Percentiles rank a stretch among this genome's conserved stretches.
These are phyloP conservation scores for Aspergillus novofumigatus DNA, from an alignment of 2,329 filamentous ascomycete genomes.

Conservation along the genomic window DNA sequence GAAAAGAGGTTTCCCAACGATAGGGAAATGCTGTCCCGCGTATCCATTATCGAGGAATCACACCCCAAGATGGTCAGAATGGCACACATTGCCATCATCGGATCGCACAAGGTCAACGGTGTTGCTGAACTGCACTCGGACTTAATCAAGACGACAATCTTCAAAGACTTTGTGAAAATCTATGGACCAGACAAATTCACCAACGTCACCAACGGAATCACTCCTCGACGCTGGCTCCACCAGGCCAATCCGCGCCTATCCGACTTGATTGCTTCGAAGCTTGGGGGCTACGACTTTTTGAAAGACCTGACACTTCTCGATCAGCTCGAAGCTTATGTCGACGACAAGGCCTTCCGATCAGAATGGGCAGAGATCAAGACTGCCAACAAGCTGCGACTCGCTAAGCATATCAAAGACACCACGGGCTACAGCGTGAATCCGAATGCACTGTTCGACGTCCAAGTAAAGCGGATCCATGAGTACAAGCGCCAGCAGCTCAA, in stretches of 20 bases:
- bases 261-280: constrained; percentile 85
- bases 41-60: constrained; percentile 97
- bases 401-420: constrained; percentile 81
- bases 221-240: constrained; percentile 91
- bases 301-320: constrained; percentile 85
- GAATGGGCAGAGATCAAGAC: constrained; percentile 97
- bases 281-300: constrained; percentile 76
- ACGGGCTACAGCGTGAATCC: constrained; percentile 82
- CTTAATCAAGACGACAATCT: constrained; percentile 97
- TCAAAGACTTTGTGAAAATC: constrained; percentile 95
- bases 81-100: constrained; percentile 91
- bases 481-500: constrained; percentile 99
- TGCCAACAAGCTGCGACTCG: constrained; percentile 88
- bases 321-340: constrained; percentile 75
- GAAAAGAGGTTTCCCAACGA: constrained; percentile 89
- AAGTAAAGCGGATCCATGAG: constrained; percentile 98
- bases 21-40: constrained; percentile 74
- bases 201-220: constrained; percentile 98
- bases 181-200: constrained; percentile 97
- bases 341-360: constrained; percentile 86
- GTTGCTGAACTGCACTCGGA: constrained; percentile 97
- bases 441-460: constrained; percentile 84
- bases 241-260: constrained; percentile 93
- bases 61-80: constrained; percentile 98
- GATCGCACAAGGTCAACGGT: constrained; percentile 98